Evolutionary conservation across 768 basidiomycete species (phyloP), one percentile per base, ranked within the genome.

Genomic region (Russula earlei): DNA sequence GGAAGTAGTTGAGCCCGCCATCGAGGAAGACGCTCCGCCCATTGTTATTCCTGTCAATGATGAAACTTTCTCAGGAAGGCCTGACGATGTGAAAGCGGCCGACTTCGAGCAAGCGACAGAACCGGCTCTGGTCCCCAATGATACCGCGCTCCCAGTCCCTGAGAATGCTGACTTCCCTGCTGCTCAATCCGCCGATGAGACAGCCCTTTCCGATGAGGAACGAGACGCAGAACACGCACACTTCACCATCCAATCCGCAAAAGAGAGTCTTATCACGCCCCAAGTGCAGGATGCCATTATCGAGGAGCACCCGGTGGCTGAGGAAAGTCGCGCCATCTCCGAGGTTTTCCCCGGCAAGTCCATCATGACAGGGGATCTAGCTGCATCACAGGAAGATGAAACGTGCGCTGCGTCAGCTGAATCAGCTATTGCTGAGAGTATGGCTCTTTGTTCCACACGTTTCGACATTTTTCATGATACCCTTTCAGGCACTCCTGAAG

Each of bases 1-100:
- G 9, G 62, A 64, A 34, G 57, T 36, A 19, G 37, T 5, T 14
- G 53, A 9, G 11, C 19, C 20, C 9, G 15, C 19, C 29, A 41
- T 48, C 27, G 45, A 55, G 22, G 61, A 62, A 31, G 66, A 58
- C 10, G 29, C 46, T n/a, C 52, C 37, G n/a, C n/a, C n/a, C n/a
- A n/a, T n/a, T n/a, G n/a, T n/a, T n/a, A n/a, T n/a, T n/a, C n/a
- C n/a, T n/a, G n/a, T n/a, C n/a, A n/a, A n/a, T n/a, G n/a, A n/a
- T n/a, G n/a, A n/a, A n/a, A n/a, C n/a, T n/a, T n/a, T n/a, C 14
- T 25, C 38, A 25, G 22, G 44, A 25, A 29, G 46, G 22, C 25
- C n/a, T 11, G n/a, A 38, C 31, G 41, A 37, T 4, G 17, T 33
- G 22, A n/a, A 55, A 27, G 52, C 15, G 34, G n/a, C 36, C 14